Evolutionary conservation across 208 protist genomes (phyloP).

Genomic region (Trypanosomatidae sp.): DNA sequence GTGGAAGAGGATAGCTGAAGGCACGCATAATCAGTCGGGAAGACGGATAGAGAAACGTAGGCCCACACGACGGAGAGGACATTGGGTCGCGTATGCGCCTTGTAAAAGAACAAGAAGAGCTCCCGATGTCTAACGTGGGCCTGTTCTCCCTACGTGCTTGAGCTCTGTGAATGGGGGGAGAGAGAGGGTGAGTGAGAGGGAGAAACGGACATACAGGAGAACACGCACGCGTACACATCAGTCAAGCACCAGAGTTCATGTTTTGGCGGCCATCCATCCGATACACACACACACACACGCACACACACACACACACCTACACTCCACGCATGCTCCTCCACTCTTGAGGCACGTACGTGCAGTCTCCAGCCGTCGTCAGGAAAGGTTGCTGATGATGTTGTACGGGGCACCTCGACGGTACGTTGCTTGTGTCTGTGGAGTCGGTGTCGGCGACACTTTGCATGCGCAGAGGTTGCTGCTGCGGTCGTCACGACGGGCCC

Average conservation of each 20-base stretch:
- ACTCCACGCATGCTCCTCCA: background rate
- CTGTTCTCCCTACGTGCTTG: background rate
- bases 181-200: background rate
- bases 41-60: background rate
- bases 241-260: background rate
- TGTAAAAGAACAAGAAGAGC: background rate
- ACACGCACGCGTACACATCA: background rate
- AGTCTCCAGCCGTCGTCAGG: background rate
- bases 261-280: background rate
- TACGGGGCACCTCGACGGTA: conserved; percentile 20
- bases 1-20: background rate
- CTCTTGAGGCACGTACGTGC: background rate
- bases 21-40: background rate
- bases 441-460: background rate
- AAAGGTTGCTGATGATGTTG: conserved; percentile 27
- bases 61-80: background rate
- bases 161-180: background rate
- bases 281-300: background rate
- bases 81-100: background rate
- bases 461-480: background rate
- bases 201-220: background rate
- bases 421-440: background rate
- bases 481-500: background rate
- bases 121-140: background rate
- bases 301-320: background rate